Base-by-base conservation (phyloP, 176 grass and related monocot genomes). In the Zoysia pacifica region DNA sequence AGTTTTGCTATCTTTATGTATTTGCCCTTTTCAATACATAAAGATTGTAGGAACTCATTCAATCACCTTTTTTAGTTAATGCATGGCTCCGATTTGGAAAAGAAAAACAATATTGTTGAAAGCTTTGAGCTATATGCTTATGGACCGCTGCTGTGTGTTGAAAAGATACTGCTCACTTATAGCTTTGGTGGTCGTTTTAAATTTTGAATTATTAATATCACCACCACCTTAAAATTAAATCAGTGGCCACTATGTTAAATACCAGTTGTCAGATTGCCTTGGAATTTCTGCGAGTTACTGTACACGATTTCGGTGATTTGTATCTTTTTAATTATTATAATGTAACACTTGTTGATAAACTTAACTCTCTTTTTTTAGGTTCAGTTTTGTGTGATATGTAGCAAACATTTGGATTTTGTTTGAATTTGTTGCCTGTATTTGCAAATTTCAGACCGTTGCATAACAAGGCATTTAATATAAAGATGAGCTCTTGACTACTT, bases 391-490 rank as follows among this genome's bases (percentile, higher is more conserved):
- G 9, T 36, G 1, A 62, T 66, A 20, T 73, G 44, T 52, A 51
- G 11, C 0, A 16, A 35, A 37, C 5, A 46, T 83, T 47, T 52
- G 28, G 15, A 18, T 11, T 75, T 6, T 58, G 4, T 83, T 56
- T 75, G 19, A 36, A 11, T 67, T 5, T 75, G 40, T 55, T 75
- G 15, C 6, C 41, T 45, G 50, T 66, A 47, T 44, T 12, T 62
- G 48, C 41, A 35, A 82, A 64, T 65, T 78, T 50, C 2, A 35
- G 58, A 4, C 62, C 50, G 47, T 83, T 75, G 40, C 40, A 47
- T 83, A 14, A 7, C 41, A 38, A 55, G 16, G 4, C 65, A 74
- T 82, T 82, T 65, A 11, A 5, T 53, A 65, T 42, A 74, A 47
- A 56, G 20, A 75, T 55, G 9, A 9, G 3, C n/a, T 74, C 63